Evolutionary conservation across 2,329 filamentous ascomycete genomes (phyloP), one percentile per base, ranked within the genome.

Genomic region (Cryphonectria naterciae): DNA sequence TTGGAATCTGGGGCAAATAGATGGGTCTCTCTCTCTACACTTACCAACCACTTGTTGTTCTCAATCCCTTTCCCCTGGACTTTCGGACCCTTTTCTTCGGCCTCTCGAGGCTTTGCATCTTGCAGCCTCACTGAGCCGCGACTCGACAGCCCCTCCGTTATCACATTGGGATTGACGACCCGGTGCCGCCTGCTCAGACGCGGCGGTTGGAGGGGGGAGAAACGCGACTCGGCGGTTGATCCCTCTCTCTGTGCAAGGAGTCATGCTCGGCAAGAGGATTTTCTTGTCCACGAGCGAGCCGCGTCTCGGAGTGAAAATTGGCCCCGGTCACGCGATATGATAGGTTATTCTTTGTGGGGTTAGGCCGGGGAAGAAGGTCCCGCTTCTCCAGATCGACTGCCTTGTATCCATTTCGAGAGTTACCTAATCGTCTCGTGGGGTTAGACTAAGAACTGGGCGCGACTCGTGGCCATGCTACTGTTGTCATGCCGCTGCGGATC

Each of bases 41-140:
- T 77, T 71, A 76, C 76, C 82, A 84, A 69, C 83, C 83, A 67
- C 82, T 84, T 52, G 80, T 82, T 54, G 82, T 83, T 49, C 83
- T 79, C 70, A 85, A 75, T 15, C 83, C 83, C 70, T 79, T 78
- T 54, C 82, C 81, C 65, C 83, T 79, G 65, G 81, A 80, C 72
- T 82, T 83, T 63, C 81, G 64, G 64, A 41, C 52, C 37, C 64
- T 41, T 61, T 56, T 70, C 35, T 56, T 67, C 1, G 56, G 10
- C 49, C 28, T 67, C 25, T 70, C 54, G 1, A 35, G 22, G 17
- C 5, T 1, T 62, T 67, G 64, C 68, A 70, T 70, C 32, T 32
- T 70, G 63, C 25, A 28, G 43, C 41, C n/a, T n/a, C 25, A 19
- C 56, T 37, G 43, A 17, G 35, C 54, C 60, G 25, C 56, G 35